Evolutionary conservation across 2,329 filamentous ascomycete genomes (phyloP), one percentile per base, ranked within the genome.

Genomic region (Aspergillus pseudoviridinutans): DNA sequence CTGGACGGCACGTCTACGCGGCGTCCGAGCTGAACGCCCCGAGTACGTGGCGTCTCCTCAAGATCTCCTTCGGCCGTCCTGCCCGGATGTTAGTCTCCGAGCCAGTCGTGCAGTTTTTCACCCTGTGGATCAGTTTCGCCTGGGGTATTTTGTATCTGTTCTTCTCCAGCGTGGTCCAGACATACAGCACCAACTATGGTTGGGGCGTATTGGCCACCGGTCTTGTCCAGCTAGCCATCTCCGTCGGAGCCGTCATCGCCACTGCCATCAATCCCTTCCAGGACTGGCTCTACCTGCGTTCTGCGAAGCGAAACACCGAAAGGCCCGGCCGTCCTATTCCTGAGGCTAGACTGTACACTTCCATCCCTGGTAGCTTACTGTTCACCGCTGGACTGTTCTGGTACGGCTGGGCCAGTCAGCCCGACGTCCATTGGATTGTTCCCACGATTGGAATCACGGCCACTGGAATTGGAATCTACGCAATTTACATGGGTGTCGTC

Each of bases 401-500:
- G 71, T 74, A 73, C 49, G 72, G 71, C 7, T 74, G 71, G 71
- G 63, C 61, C 0, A 71, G 66, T 20, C 54, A 61, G 3, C 64
- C 66, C 0, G 49, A 62, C 1, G 60, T 69, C 10, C 66, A 67
- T 41, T 75, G 72, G 72, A 74, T 74, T 12, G 72, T 74, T 1
- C 71, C 72, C 0, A 65, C 67, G 0, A 58, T 64, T 0, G 69
- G 68, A 0, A 63, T 76, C 4, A 73, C 68, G 1, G 68, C 72
- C 14, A 71, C 76, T 1, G 77, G 78, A 0, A 61, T 77, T 22
- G 75, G 69, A 4, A 78, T 80, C 0, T 75, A 74, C 28, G 71
- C 70, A 14, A 80, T 79, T 10, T 75, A 77, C 56, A 73, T 82
- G 62, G 78, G 77, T 12, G 79, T 77, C 1, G 73, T 80, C 4